Evolutionary conservation across 1,284 basidiomycete species (phyloP).

Genomic region (Phellinidium pouzarii): DNA sequence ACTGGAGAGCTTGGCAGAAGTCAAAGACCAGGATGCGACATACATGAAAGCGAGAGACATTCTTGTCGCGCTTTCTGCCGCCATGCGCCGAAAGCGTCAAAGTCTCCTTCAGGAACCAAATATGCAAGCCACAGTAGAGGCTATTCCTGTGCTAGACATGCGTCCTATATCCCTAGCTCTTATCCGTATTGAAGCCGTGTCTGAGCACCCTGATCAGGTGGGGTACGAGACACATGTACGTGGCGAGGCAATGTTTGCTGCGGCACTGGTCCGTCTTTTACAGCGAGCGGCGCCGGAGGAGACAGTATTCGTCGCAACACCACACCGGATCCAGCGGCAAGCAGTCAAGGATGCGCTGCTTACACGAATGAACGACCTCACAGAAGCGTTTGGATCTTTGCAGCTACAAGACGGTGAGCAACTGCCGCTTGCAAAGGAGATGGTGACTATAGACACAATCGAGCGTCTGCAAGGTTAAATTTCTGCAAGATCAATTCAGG

Average conservation of each 20-base stretch:
- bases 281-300: slow-evolving; percentile 34
- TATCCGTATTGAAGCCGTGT: slow-evolving; percentile 31
- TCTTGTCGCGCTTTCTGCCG: slow-evolving; percentile 16
- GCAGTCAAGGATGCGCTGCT: slow-evolving; percentile 37
- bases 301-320: slow-evolving; percentile 43
- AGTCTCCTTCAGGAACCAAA: background rate
- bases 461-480: slow-evolving; percentile 40
- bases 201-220: slow-evolving; percentile 27
- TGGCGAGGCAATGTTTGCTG: slow-evolving; percentile 40
- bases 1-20: slow-evolving; percentile 25
- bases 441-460: slow-evolving; percentile 41
- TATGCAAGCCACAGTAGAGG: background rate
- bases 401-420: slow-evolving; percentile 4
- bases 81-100: slow-evolving; percentile 16
- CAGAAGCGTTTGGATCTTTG: slow-evolving; percentile 13
- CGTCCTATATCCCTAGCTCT: slow-evolving; percentile 36
- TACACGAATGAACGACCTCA: slow-evolving; percentile 15
- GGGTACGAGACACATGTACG: slow-evolving; percentile 40
- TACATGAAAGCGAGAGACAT: slow-evolving; percentile 10
- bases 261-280: slow-evolving; percentile 34
- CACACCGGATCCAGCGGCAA: slow-evolving; percentile 42
- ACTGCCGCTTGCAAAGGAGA: slow-evolving; percentile 9
- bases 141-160: slow-evolving; percentile 3
- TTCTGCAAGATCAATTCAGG: background rate
- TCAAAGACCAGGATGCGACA: slow-evolving; percentile 21